Evolutionary conservation across 192 early-diverging fungal genomes (phyloP), one percentile per base, ranked within the genome.

Genomic region (Entomortierella lignicola): DNA sequence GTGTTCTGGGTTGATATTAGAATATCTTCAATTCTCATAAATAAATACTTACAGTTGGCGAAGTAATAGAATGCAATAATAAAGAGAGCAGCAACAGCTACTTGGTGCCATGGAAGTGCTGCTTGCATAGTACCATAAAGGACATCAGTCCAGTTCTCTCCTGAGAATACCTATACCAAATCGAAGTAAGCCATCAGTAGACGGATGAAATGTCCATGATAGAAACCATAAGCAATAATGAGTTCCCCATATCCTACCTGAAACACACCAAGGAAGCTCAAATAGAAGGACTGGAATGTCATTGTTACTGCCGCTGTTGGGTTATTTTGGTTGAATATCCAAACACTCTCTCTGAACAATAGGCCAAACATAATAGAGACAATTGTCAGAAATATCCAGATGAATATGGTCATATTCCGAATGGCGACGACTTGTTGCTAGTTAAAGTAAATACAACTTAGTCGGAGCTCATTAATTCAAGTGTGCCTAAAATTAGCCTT

Each of bases 81-180:
- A 66, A 88, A 89, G 5, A 88, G 54, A 2, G 82, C 85, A 50
- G 83, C 56, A 23, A 87, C 66, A 12, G 77, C 65, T 29, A 75
- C 73, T 52, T 86, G 82, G 6, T 60, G 26, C 18, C 55, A 70
- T 0, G 58, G 48, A 39, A 62, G 42, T 8, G 82, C 85, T 15
- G 66, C 73, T 18, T 69, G 27, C 77, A 89, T 87, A 20, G 70
- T 81, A 54, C 67, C 73, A 56, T 89, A 90, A 11, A 90, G 63
- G 42, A 90, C 82, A 27, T 77, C 82, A 0, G 87, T 87, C 89
- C 89, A 90, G 57, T 90, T 81, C 58, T 87, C 87, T 50, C 87
- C 87, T 25, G 89, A 90, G 57, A 90, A 90, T 2, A 90, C 55
- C 86, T 88, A 57, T 27, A 56, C 11, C 58, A 32, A 58, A 27